These are phyloP conservation scores for Spergularia marina DNA, from an alignment of 148 eudicot genomes.

Conservation along the genomic window DNA sequence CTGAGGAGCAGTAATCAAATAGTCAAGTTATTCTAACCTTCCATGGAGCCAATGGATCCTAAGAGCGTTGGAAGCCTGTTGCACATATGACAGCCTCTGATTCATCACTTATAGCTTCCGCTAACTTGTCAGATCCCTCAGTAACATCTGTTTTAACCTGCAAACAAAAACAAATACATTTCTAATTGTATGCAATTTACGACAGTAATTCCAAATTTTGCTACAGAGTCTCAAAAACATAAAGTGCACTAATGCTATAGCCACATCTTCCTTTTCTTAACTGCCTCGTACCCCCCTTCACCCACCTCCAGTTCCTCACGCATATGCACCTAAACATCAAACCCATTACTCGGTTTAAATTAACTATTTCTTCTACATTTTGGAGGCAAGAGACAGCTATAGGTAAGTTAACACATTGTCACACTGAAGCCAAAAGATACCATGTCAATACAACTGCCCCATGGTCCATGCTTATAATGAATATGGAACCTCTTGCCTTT, in stretches of 20 bases:
- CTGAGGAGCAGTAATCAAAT: not conserved
- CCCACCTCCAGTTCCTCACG: too few species aligned
- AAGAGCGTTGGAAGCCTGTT: slow-evolving; percentile 78
- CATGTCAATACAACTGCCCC: not conserved
- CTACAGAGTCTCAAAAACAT: not conserved
- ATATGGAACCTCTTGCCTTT: not conserved
- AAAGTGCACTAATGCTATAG: not conserved
- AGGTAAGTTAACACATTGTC: not conserved
- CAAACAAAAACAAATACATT: slow-evolving; percentile 12
- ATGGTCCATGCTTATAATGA: not conserved
- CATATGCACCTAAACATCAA: too few species aligned
- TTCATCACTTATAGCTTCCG: slow-evolving; percentile 80
- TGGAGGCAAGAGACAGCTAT: too few species aligned
- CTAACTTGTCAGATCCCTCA: slow-evolving; percentile 69
- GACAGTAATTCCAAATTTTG: not conserved
- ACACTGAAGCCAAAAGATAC: not conserved
- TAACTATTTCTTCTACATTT: too few species aligned
- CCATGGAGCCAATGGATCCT: slow-evolving; percentile 85
- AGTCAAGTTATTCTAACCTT: slow-evolving; percentile 47
- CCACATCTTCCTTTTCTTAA: not conserved
- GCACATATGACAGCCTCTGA: slow-evolving; percentile 90
- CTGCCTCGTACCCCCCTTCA: too few species aligned
- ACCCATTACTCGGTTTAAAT: too few species aligned
- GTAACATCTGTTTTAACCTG: slow-evolving; percentile 95
- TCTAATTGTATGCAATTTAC: not conserved